Conservation (phyloP, 345 rosid species). For the Bruguiera parviflora region DNA sequence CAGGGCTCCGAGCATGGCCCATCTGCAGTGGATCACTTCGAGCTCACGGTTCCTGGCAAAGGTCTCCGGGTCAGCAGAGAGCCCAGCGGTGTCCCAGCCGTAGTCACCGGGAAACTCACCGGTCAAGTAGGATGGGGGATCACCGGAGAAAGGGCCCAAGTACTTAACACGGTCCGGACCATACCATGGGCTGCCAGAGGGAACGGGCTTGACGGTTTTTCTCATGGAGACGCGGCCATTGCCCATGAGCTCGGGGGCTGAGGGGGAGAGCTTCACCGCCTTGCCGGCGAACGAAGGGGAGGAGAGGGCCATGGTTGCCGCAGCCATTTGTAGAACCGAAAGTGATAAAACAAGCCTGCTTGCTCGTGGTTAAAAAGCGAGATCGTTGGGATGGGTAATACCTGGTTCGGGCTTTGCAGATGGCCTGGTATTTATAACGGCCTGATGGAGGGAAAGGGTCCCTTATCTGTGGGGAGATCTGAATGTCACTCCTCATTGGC, state of each 20-base stretch:
- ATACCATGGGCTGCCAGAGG: slow-evolving; percentile 69
- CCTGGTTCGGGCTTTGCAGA: no score
- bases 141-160: slow-evolving; percentile 66
- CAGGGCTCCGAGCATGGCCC: slow-evolving; percentile 84
- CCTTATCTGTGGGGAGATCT: no score
- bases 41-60: slow-evolving; percentile 91
- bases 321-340: slow-evolving; percentile 37
- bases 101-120: slow-evolving; percentile 78
- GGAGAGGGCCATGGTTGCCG: slow-evolving; percentile 69
- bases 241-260: slow-evolving; percentile 39
- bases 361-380: background rate
- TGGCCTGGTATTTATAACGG: no score
- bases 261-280: slow-evolving; percentile 50
- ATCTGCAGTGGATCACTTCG: slow-evolving; percentile 72
- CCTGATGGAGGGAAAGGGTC: no score
- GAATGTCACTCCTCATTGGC: no score
- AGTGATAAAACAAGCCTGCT: no score
- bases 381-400: no score
- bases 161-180: slow-evolving; percentile 75
- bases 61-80: slow-evolving; percentile 84
- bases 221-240: slow-evolving; percentile 62
- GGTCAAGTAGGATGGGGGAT: slow-evolving; percentile 68
- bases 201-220: slow-evolving; percentile 36
- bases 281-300: slow-evolving; percentile 61
- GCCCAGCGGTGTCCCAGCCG: slow-evolving; percentile 82